Conservation (phyloP, 768 basidiomycete genomes). For the Termitomyces sp. region DNA sequence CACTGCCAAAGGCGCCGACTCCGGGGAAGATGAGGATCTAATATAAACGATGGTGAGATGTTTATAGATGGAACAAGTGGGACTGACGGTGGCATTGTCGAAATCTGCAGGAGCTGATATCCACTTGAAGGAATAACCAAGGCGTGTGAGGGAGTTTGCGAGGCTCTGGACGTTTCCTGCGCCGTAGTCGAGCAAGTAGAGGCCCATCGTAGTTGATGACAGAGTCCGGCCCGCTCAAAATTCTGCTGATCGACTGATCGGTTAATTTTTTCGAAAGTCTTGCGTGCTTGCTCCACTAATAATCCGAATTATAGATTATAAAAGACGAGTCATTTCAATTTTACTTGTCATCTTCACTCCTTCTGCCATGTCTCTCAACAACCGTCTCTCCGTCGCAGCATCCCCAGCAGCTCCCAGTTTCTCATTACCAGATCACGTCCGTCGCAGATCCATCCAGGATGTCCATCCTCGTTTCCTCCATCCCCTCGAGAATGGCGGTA, state of each 20-base stretch:
- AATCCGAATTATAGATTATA: neutral
- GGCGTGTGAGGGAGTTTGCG: constrained; percentile 82
- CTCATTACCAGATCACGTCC: constrained; percentile 41
- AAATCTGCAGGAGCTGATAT: constrained; percentile 80
- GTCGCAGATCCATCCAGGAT: constrained; percentile 30
- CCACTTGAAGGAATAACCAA: constrained; percentile 90
- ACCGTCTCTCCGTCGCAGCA: constrained; percentile 43
- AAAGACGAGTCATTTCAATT: constrained; percentile 7
- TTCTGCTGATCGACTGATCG: constrained; percentile 9
- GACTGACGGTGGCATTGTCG: constrained; percentile 81
- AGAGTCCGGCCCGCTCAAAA: constrained; percentile 1
- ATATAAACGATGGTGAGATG: constrained; percentile 12
- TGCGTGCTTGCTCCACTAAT: constrained; percentile 7
- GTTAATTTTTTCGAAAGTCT: constrained; percentile 11
- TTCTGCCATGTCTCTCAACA: constrained; percentile 36
- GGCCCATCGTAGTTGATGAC: constrained; percentile 28
- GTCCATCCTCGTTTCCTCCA: constrained; percentile 65
- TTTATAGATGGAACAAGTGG: constrained; percentile 8
- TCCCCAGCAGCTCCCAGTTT: constrained; percentile 41
- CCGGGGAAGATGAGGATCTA: constrained; percentile 97
- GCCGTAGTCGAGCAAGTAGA: constrained; percentile 95
- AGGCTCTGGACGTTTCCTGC: constrained; percentile 94
- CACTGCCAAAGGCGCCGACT: constrained; percentile 90
- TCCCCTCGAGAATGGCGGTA: constrained; percentile 76
- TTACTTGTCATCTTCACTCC: neutral